These are phyloP conservation scores for Diaporthe capsici DNA, from an alignment of 2,329 filamentous ascomycete species.

Conservation along the genomic window DNA sequence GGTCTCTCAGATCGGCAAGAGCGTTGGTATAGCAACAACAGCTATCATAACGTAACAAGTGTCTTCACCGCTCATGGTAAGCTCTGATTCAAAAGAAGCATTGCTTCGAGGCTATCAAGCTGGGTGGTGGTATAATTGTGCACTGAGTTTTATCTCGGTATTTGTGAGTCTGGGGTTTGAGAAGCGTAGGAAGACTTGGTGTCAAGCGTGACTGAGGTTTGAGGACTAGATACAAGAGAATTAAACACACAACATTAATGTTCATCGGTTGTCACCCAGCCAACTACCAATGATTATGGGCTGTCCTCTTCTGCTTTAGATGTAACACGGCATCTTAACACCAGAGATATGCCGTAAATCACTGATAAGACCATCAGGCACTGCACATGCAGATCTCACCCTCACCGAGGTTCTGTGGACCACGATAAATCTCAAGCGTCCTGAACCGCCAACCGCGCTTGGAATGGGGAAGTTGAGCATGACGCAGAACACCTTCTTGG, in stretches of 20 bases:
- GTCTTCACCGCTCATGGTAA: slow-evolving; percentile 47
- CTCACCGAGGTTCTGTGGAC: too few relatives aligned
- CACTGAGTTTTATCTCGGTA: not conserved
- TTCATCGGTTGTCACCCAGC: too few relatives aligned
- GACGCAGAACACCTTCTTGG: not conserved
- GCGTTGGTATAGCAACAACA: slow-evolving; percentile 64
- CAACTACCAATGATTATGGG: too few relatives aligned
- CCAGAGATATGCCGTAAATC: too few relatives aligned
- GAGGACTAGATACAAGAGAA: not conserved
- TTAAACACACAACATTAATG: not conserved
- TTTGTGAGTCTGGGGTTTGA: slow-evolving; percentile 7
- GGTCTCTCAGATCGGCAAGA: slow-evolving; percentile 68
- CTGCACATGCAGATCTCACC: too few relatives aligned
- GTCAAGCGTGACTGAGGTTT: not conserved
- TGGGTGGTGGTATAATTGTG: slow-evolving; percentile 7
- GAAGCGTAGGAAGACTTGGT: not conserved
- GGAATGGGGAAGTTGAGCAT: not conserved
- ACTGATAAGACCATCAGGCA: too few relatives aligned
- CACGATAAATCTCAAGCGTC: too few relatives aligned
- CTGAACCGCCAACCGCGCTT: not conserved
- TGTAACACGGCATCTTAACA: not conserved
- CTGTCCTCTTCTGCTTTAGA: not conserved
- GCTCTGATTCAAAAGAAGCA: not conserved
- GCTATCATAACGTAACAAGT: slow-evolving; percentile 57
- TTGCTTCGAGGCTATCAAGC: not conserved